Evolutionary conservation across 768 basidiomycete species (phyloP).

Genomic region (Hygrophorus russula): DNA sequence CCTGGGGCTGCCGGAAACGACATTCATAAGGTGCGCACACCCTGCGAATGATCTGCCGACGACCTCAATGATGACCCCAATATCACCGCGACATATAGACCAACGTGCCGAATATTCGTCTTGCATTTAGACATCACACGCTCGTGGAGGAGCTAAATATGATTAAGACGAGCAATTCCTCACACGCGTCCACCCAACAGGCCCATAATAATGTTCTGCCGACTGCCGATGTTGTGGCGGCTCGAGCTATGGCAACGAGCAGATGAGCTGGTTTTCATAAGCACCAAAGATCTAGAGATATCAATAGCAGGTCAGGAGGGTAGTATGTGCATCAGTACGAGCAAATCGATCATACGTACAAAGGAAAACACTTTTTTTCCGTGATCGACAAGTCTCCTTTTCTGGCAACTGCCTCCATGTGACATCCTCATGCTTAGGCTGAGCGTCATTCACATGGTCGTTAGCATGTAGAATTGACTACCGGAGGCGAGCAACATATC

Average conservation of each 20-base stretch:
- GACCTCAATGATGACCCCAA: background rate
- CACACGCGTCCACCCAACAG: background rate
- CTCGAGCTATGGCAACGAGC: slow-evolving; percentile 23
- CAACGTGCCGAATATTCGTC: slow-evolving; percentile 89
- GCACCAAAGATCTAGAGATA: too few relatives aligned
- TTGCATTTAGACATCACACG: slow-evolving; percentile 87
- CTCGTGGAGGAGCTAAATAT: slow-evolving; percentile 75
- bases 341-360: too few relatives aligned
- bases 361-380: too few relatives aligned
- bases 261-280: background rate
- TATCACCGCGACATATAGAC: slow-evolving; percentile 40
- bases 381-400: too few relatives aligned
- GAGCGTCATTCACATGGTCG: too few relatives aligned
- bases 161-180: slow-evolving; percentile 24
- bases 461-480: too few relatives aligned
- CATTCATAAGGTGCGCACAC: slow-evolving; percentile 69
- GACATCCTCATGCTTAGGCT: too few relatives aligned
- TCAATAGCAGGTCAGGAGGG: too few relatives aligned
- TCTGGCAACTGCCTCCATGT: too few relatives aligned
- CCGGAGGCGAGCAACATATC: too few relatives aligned
- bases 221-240: slow-evolving; percentile 24
- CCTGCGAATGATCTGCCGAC: background rate
- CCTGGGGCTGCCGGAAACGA: slow-evolving; percentile 92
- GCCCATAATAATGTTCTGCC: slow-evolving; percentile 15
- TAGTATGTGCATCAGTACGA: too few relatives aligned